Conservation (phyloP, 2,329 filamentous ascomycete genomes). For the Xylariaceae sp. region DNA sequence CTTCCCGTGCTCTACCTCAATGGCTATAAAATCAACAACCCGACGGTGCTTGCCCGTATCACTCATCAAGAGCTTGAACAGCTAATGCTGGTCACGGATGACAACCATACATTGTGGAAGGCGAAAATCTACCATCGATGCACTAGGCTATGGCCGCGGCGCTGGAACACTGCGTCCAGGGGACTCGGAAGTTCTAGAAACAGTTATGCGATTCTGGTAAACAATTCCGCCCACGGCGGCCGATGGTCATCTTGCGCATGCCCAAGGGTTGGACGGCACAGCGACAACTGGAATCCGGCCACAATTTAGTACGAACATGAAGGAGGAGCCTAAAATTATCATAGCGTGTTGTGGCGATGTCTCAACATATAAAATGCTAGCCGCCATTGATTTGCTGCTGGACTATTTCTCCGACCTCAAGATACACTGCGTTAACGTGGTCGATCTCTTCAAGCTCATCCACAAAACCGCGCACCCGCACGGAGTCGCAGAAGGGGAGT, state of each 20-base stretch:
- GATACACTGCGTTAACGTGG: slow-evolving; percentile 79
- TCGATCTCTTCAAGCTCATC: slow-evolving; percentile 82
- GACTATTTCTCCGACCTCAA: slow-evolving; percentile 73
- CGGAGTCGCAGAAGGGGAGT: slow-evolving; percentile 70
- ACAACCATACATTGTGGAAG: slow-evolving; percentile 81
- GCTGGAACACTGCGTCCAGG: slow-evolving; percentile 71
- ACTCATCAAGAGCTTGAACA: slow-evolving; percentile 73
- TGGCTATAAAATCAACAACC: slow-evolving; percentile 86
- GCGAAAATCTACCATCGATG: slow-evolving; percentile 74
- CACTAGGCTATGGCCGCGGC: slow-evolving; percentile 83
- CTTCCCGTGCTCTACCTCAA: slow-evolving; percentile 80
- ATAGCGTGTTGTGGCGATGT: slow-evolving; percentile 80
- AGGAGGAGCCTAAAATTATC: slow-evolving; percentile 72
- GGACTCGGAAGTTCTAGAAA: slow-evolving; percentile 74
- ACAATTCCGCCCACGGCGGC: slow-evolving; percentile 74
- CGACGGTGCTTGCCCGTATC: slow-evolving; percentile 74
- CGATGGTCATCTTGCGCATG: slow-evolving; percentile 77
- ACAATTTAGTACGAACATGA: slow-evolving; percentile 74
- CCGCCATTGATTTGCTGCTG: slow-evolving; percentile 76
- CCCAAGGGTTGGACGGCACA: slow-evolving; percentile 84
- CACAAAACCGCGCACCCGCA: slow-evolving; percentile 73
- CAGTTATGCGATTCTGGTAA: slow-evolving; percentile 73
- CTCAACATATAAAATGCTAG: slow-evolving; percentile 74
- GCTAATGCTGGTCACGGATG: slow-evolving; percentile 76
- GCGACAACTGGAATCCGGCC: slow-evolving; percentile 79